Evolutionary conservation across 2,329 filamentous ascomycete species (phyloP), one percentile per base, ranked within the genome.

Genomic region (Colletotrichum spinosum): DNA sequence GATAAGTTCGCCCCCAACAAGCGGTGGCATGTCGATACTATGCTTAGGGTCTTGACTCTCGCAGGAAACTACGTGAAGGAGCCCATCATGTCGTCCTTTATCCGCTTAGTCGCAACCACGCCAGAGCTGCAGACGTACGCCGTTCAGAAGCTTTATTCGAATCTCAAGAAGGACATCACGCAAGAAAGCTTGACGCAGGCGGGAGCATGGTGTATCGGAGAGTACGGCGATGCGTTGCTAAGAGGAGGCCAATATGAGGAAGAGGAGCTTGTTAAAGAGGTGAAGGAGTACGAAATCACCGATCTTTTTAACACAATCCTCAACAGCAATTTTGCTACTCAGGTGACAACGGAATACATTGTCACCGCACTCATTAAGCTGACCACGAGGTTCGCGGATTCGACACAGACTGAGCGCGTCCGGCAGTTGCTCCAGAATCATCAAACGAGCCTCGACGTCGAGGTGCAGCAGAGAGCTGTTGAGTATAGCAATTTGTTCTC

Each of bases 1-100:
- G 96, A 99, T 78, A 90, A 95, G 70, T 99, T 93, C 78, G 92
- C 96, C 2, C 97, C 96, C 1, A 98, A 96, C 80, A 98, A 98
- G 81, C 87, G 96, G 75, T 99, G 96, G 96, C 96, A 99, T 76
- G 91, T 98, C 71, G 96, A 99, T 74, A 99, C 97, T 2, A 97
- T 99, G 90, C 84, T 99, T 58, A 88, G 97, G 25, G 94, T 99
- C 33, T 80, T 99, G 71, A 97, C 94, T 64, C 84, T 99, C 69
- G 96, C 96, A 56, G 96, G 96, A 51, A 97, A 97, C 79, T 97
- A 96, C 73, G 94, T 99, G 70, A 98, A 97, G 78, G 96, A 99
- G 77, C 96, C 97, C 72, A 99, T 99, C 66, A 80, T 99, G 63
- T 97, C 96, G 0, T 98, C 96, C 0, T 98, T 99, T 75, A 92